phyloP scores from a whole-genome alignment of 176 grass and related monocot genomes.

The Cenchrus purpureus region DNA sequence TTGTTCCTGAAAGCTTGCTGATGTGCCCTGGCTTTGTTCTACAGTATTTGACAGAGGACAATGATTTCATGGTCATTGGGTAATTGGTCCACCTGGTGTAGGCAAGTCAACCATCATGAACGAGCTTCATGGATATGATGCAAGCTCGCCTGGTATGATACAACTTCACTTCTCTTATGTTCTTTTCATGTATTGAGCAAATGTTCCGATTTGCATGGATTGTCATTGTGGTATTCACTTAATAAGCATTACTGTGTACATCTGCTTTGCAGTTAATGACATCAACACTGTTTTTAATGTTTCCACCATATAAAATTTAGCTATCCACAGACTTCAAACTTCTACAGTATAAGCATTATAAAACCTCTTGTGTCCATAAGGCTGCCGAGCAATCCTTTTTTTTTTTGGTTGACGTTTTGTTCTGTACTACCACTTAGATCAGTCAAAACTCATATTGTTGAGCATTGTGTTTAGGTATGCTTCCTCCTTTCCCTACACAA shows the following conservation, averaged over 20 bases:
- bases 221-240: not conserved
- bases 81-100: conserved; percentile 84
- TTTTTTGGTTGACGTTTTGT: not conserved
- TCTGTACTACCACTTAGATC: not conserved
- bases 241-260: not conserved
- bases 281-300: not conserved
- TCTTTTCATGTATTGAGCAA: not conserved
- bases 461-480: conserved; percentile 73
- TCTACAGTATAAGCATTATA: not conserved
- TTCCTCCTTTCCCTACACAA: conserved; percentile 83
- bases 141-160: conserved; percentile 66
- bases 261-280: not conserved
- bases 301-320: not conserved
- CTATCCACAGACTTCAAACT: not conserved
- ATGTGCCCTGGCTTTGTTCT: not conserved
- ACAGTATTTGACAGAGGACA: conserved; percentile 93
- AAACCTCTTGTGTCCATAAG: not conserved
- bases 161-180: not conserved
- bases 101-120: conserved; percentile 95
- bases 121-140: conserved; percentile 82
- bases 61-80: conserved; percentile 92
- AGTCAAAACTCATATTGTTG: not conserved
- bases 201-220: not conserved
- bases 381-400: not conserved
- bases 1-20: not conserved